Evolutionary conservation across 257 asterid species (phyloP), one percentile per base, ranked within the genome.

Genomic region (Lavandula angustifolia): DNA sequence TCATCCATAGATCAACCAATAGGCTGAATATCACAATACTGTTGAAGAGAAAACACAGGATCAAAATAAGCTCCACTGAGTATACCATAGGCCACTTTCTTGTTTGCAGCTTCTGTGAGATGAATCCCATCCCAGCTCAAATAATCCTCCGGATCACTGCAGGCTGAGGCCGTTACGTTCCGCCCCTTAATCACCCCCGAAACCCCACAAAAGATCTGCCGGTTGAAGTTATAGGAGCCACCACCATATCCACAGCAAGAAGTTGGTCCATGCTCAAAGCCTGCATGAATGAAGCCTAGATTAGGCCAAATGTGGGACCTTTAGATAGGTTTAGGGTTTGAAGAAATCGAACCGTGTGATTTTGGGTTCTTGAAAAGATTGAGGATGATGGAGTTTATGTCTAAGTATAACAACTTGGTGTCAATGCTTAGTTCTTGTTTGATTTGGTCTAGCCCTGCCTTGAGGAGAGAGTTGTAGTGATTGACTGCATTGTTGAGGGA

Each of bases 191-290:
- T 49, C 57, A 49, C 71, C 60, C 7, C 29, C 8, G 13, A 29
- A 16, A 44, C 4, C 14, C 89, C 95, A 58, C 97, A 87, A 33
- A 62, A 76, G 1, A 81, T 74, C 35, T 73, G 38, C 4, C 51
- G 68, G 63, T 79, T 60, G 68, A 69, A 84, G 43, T 89, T 84
- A 53, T 84, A 73, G 3, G 60, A 63, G 14, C 91, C 96, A 0
- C 85, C 94, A 3, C 96, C 96, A 50, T 74, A 60, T 54, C 95
- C 95, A 57, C 95, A 84, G 33, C 94, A 89, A 0, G 91, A 80
- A 46, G 73, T 84, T 6, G 85, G 73, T 43, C 92, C 89, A 69
- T 89, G 79, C 57, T 59, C 43, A 47, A 89, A 46, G 42, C 95
- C 95, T 88, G 64, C 22, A 69, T 16, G 64, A 53, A 68, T 17